Conservation (phyloP, 495 filamentous ascomycete genomes). For the Penicillium paxilli region DNA sequence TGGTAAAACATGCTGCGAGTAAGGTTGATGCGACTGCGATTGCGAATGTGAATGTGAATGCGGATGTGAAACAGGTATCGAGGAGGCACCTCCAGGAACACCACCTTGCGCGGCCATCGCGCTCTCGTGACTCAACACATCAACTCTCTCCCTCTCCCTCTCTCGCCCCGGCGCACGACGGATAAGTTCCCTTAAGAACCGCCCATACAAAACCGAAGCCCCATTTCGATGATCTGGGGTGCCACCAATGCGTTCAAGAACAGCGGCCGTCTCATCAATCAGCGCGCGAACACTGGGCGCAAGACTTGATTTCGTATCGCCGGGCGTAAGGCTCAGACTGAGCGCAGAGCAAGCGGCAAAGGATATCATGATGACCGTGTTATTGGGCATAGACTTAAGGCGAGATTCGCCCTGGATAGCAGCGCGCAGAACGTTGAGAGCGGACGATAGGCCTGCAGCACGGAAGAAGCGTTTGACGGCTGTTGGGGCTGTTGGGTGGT, state of each 20-base stretch:
- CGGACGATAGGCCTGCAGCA: slow-evolving; percentile 65
- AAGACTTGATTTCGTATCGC: slow-evolving; percentile 53
- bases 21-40: too few relatives aligned
- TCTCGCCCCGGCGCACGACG: slow-evolving; percentile 43
- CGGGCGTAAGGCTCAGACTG: slow-evolving; percentile 58
- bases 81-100: slow-evolving; percentile 13
- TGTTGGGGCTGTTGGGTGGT: slow-evolving; percentile 68
- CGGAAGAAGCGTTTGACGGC: slow-evolving; percentile 72
- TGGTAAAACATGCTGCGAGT: not conserved
- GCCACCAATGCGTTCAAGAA: slow-evolving; percentile 66
- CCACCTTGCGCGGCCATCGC: slow-evolving; percentile 14
- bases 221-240: slow-evolving; percentile 64
- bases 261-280: slow-evolving; percentile 68
- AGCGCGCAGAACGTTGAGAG: slow-evolving; percentile 70
- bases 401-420: slow-evolving; percentile 69
- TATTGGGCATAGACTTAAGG: slow-evolving; percentile 75
- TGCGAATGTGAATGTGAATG: not conserved
- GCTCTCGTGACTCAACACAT: too few relatives aligned
- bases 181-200: slow-evolving; percentile 60
- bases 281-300: slow-evolving; percentile 67
- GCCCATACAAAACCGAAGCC: slow-evolving; percentile 59
- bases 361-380: slow-evolving; percentile 75
- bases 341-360: slow-evolving; percentile 72
- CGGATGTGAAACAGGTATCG: slow-evolving; percentile 14
- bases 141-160: too few relatives aligned